Percentiles rank a stretch among this genome's conserved stretches.
phyloP scores from a whole-genome alignment of 2,329 filamentous ascomycete species.

The Fusarium sp. region DNA sequence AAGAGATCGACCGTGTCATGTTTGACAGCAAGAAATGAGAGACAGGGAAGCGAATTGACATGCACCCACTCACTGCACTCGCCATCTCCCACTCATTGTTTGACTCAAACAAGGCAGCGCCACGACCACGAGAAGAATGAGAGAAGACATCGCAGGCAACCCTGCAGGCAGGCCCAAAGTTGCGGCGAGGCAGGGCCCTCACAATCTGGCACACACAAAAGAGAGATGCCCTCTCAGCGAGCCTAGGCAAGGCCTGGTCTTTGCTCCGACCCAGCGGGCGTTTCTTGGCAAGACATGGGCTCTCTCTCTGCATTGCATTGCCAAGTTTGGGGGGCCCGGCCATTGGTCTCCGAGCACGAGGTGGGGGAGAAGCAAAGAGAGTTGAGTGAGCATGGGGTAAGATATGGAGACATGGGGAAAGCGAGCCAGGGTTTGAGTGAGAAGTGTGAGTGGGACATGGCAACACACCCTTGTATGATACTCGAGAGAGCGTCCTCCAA shows the following conservation, averaged over 20 bases:
- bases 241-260: conserved; percentile 26
- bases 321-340: conserved; percentile 21
- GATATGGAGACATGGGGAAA: conserved; percentile 31
- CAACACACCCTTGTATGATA: conserved; percentile 7
- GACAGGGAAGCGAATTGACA: no score
- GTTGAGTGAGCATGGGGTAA: conserved; percentile 6
- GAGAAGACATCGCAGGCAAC: conserved; percentile 1
- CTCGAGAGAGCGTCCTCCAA: not conserved
- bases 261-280: conserved; percentile 9
- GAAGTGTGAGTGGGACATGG: conserved; percentile 22
- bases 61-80: no score
- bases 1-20: no score
- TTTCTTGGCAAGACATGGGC: conserved; percentile 22
- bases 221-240: conserved; percentile 23
- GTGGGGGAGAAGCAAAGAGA: conserved; percentile 22
- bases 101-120: conserved; percentile 36
- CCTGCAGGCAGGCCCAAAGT: conserved; percentile 30
- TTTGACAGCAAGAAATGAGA: not conserved
- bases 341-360: conserved; percentile 32
- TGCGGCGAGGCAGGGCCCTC: conserved; percentile 29
- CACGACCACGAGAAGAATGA: not conserved
- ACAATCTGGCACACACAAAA: conserved; percentile 6
- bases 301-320: conserved; percentile 28
- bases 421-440: conserved; percentile 16
- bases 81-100: conserved; percentile 13